These are phyloP conservation scores for Ogataea angusta DNA, from an alignment of 805 yeast genomes.

Conservation along the genomic window DNA sequence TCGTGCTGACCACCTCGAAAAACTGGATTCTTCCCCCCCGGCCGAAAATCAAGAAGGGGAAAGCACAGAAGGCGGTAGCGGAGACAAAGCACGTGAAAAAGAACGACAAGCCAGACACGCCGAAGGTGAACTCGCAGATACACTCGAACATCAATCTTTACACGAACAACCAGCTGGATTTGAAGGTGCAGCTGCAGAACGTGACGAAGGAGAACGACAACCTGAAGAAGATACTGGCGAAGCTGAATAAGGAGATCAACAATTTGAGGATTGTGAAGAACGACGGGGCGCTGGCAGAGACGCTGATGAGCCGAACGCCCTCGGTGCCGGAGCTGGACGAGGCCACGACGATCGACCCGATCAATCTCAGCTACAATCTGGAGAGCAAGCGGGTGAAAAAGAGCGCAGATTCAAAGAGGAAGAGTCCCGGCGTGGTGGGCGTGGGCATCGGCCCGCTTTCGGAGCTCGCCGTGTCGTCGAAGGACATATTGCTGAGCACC, in stretches of 20 bases:
- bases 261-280: conserved; percentile 25
- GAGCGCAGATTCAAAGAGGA: conserved; percentile 3
- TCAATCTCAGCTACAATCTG: conserved; percentile 30
- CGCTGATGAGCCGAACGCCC: background rate
- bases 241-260: conserved; percentile 39
- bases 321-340: conserved; percentile 2
- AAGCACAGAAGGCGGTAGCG: conserved; percentile 7
- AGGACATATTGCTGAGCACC: conserved; percentile 25
- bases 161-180: conserved; percentile 30
- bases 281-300: background rate
- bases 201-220: conserved; percentile 44
- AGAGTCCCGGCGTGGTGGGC: conserved; percentile 2
- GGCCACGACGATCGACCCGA: conserved; percentile 32
- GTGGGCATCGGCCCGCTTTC: conserved; percentile 6
- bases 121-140: conserved; percentile 32
- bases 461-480: conserved; percentile 22
- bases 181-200: conserved; percentile 38
- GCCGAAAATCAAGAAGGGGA: conserved; percentile 36
- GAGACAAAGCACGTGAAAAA: conserved; percentile 13
- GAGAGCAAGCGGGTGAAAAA: conserved; percentile 31
- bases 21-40: conserved; percentile 58
- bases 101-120: conserved; percentile 17
- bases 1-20: conserved; percentile 35
- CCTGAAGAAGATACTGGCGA: conserved; percentile 38
- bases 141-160: conserved; percentile 35